Evolutionary conservation across 2,329 filamentous ascomycete genomes (phyloP).

Genomic region (Ophiostoma quercus): DNA sequence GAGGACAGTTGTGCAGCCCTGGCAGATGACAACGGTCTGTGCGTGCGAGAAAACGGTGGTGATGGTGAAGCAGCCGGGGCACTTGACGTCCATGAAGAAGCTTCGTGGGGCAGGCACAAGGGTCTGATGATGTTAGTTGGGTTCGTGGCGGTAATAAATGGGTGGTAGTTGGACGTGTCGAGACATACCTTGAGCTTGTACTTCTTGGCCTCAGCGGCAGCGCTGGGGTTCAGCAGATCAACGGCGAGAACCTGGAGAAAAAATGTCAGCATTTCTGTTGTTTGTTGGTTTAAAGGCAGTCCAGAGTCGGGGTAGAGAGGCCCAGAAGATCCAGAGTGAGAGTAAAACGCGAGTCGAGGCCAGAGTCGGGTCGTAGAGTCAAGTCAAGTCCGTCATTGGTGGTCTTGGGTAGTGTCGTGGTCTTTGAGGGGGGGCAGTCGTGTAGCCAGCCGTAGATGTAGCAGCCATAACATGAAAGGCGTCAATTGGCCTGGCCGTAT

Average conservation of each 20-base stretch:
- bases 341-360: neutral
- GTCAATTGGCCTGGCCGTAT: neutral
- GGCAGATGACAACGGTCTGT: conserved; percentile 99
- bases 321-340: neutral
- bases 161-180: too few relatives aligned
- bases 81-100: conserved; percentile 99
- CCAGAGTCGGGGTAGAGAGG: too few relatives aligned
- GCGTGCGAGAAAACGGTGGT: conserved; percentile 99
- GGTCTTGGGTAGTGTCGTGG: neutral
- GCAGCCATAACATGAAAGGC: neutral
- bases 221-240: conserved; percentile 98
- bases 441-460: neutral
- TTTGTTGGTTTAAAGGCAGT: too few relatives aligned
- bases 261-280: conserved; percentile 10
- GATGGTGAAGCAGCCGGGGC: conserved; percentile 99
- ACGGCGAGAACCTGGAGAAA: conserved; percentile 88
- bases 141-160: too few relatives aligned
- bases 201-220: conserved; percentile 97
- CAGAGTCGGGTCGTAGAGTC: neutral
- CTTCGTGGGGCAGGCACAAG: conserved; percentile 95
- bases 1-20: conserved; percentile 97
- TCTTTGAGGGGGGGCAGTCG: neutral
- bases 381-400: neutral
- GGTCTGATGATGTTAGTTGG: conserved; percentile 55
- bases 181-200: conserved; percentile 97